phyloP scores from a whole-genome alignment of 1,139 yeast genomes.

The Candida buenavistaensis region DNA sequence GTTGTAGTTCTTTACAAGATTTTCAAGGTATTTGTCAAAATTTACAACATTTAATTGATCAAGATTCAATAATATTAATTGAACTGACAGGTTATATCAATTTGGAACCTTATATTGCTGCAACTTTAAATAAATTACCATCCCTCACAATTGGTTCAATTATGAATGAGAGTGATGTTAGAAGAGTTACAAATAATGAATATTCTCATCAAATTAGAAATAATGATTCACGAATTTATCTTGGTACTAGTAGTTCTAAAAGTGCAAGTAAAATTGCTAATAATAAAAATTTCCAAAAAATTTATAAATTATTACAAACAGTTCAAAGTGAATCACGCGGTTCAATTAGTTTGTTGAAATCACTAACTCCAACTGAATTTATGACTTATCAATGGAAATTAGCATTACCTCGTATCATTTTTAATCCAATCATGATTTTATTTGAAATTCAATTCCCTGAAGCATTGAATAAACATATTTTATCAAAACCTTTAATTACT shows the following conservation, averaged over 20 bases:
- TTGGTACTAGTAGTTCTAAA: slow-evolving; percentile 31
- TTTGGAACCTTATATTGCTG: slow-evolving; percentile 63
- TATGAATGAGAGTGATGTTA: slow-evolving; percentile 64
- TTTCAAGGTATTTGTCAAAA: slow-evolving; percentile 33
- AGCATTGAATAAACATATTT: slow-evolving; percentile 59
- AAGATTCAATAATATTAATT: slow-evolving; percentile 51
- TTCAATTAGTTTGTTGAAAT: slow-evolving; percentile 45
- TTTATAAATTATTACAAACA: slow-evolving; percentile 34
- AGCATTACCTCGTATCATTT: slow-evolving; percentile 74
- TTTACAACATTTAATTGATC: slow-evolving; percentile 27
- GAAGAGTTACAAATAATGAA: slow-evolving; percentile 30
- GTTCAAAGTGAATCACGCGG: slow-evolving; percentile 34
- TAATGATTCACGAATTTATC: slow-evolving; percentile 39
- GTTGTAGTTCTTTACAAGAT: slow-evolving; percentile 43
- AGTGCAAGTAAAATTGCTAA: slow-evolving; percentile 12
- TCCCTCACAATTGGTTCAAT: slow-evolving; percentile 51
- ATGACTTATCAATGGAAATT: slow-evolving; percentile 81
- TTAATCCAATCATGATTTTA: slow-evolving; percentile 71
- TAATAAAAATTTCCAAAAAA: slow-evolving; percentile 24
- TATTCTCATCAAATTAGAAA: slow-evolving; percentile 30
- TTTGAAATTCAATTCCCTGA: slow-evolving; percentile 70
- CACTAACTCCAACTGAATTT: slow-evolving; percentile 57
- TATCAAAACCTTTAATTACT: slow-evolving; percentile 80
- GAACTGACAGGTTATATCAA: slow-evolving; percentile 74
- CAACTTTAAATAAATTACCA: slow-evolving; percentile 28